phyloP scores from a whole-genome alignment of 1,139 yeast genomes.

The Pichia sp. region DNA sequence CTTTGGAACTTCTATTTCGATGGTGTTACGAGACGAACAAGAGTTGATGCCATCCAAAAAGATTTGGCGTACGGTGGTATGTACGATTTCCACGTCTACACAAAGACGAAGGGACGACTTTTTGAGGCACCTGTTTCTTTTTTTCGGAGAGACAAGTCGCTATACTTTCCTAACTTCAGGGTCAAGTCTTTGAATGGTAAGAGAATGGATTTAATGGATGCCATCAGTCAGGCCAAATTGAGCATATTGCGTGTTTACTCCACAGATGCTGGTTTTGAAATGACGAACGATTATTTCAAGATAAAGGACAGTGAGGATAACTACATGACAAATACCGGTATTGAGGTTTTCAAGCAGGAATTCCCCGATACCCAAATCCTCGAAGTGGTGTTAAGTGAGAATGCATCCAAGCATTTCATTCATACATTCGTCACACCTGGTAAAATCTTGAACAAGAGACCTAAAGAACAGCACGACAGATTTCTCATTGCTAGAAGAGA shows the following conservation, averaged over 20 bases:
- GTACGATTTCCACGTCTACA: slow-evolving; percentile 72
- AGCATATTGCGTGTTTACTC: slow-evolving; percentile 60
- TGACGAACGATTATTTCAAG: slow-evolving; percentile 55
- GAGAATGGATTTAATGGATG: slow-evolving; percentile 35
- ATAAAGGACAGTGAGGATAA: slow-evolving; percentile 32
- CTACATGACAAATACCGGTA: slow-evolving; percentile 32
- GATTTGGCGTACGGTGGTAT: slow-evolving; percentile 85
- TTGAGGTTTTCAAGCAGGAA: slow-evolving; percentile 25
- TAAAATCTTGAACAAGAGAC: slow-evolving; percentile 24
- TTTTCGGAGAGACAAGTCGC: slow-evolving; percentile 67
- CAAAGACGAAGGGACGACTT: slow-evolving; percentile 77
- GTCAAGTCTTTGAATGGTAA: slow-evolving; percentile 48
- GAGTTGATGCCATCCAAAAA: slow-evolving; percentile 47
- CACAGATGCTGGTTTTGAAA: slow-evolving; percentile 65
- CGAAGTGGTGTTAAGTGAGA: slow-evolving; percentile 70
- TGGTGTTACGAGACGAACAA: slow-evolving; percentile 42
- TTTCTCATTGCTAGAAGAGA: slow-evolving; percentile 62
- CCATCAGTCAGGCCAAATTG: slow-evolving; percentile 42
- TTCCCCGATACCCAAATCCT: slow-evolving; percentile 61
- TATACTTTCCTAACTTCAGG: slow-evolving; percentile 77
- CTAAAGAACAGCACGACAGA: slow-evolving; percentile 44
- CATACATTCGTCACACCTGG: slow-evolving; percentile 37
- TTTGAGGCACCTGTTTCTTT: slow-evolving; percentile 74
- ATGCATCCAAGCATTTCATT: slow-evolving; percentile 56
- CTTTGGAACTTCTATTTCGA: slow-evolving; percentile 29